phyloP scores from a whole-genome alignment of 495 filamentous ascomycete genomes.

The Tuber brumale region DNA sequence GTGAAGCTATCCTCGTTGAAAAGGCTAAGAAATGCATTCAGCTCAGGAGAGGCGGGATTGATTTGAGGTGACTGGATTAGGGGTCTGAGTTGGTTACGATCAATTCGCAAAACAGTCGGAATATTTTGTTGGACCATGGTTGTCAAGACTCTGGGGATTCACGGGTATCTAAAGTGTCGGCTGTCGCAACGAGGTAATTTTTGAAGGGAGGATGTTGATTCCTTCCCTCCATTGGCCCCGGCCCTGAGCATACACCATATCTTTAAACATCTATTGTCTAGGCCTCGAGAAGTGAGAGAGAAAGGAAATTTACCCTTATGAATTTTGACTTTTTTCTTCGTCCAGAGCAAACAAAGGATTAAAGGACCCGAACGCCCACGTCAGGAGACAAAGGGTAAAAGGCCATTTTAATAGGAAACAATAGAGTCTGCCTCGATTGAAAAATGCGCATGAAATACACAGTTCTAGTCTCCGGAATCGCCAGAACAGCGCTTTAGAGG shows the following conservation, averaged over 20 bases:
- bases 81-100: neutral
- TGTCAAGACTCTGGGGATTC: neutral
- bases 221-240: neutral
- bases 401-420: neutral
- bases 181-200: neutral
- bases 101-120: neutral
- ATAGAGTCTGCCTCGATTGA: neutral
- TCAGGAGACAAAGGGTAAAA: neutral
- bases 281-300: neutral
- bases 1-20: neutral
- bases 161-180: neutral
- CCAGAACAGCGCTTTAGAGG: neutral
- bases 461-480: neutral
- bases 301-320: neutral
- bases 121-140: neutral
- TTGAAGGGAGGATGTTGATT: neutral
- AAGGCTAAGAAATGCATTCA: neutral
- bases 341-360: slow-evolving; percentile 1
- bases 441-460: neutral
- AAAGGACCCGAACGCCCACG: neutral
- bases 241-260: neutral
- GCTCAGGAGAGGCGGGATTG: neutral
- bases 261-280: neutral
- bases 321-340: neutral
- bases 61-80: neutral